phyloP scores from a whole-genome alignment of 331 rosid species.

The Saraca asoca region DNA sequence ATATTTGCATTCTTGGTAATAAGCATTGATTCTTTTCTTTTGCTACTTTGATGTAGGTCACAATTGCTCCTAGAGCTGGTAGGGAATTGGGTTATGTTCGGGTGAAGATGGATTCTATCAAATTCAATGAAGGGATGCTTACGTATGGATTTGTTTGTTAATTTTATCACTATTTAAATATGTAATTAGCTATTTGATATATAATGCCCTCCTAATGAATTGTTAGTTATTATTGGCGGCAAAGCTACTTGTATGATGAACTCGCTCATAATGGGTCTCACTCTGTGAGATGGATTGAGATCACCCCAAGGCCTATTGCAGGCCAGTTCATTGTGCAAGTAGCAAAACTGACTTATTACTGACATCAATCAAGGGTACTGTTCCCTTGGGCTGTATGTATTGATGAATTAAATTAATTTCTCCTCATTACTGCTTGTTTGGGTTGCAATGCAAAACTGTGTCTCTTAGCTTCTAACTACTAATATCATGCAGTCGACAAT shows the following conservation, averaged over 20 bases:
- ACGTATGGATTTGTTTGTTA: slow-evolving; percentile 59
- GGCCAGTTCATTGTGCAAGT: no score
- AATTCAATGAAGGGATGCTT: slow-evolving; percentile 77
- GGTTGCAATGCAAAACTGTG: slow-evolving; percentile 10
- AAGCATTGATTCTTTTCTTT: slow-evolving; percentile 6
- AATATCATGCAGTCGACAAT: slow-evolving; percentile 74
- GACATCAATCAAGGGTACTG: slow-evolving; percentile 27
- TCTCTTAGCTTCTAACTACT: slow-evolving; percentile 24
- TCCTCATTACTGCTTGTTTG: slow-evolving; percentile 22
- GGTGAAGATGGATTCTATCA: slow-evolving; percentile 79
- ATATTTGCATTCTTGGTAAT: not conserved
- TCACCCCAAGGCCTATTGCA: no score
- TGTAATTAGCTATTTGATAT: slow-evolving; percentile 24
- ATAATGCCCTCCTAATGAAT: slow-evolving; percentile 15
- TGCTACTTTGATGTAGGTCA: slow-evolving; percentile 62
- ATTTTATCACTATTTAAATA: slow-evolving; percentile 10
- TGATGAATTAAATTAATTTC: slow-evolving; percentile 14
- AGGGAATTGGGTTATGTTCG: slow-evolving; percentile 97
- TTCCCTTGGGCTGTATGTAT: slow-evolving; percentile 30
- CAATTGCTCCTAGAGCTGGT: slow-evolving; percentile 99
- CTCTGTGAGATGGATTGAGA: no score
- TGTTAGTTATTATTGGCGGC: no score
- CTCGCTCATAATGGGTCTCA: no score
- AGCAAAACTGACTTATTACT: slow-evolving; percentile 6
- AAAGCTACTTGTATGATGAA: no score